Percentiles rank a stretch among this genome's conserved stretches.
These are phyloP conservation scores for Westerdykella ornata DNA, from an alignment of 2,329 filamentous ascomycete genomes.

Conservation along the genomic window DNA sequence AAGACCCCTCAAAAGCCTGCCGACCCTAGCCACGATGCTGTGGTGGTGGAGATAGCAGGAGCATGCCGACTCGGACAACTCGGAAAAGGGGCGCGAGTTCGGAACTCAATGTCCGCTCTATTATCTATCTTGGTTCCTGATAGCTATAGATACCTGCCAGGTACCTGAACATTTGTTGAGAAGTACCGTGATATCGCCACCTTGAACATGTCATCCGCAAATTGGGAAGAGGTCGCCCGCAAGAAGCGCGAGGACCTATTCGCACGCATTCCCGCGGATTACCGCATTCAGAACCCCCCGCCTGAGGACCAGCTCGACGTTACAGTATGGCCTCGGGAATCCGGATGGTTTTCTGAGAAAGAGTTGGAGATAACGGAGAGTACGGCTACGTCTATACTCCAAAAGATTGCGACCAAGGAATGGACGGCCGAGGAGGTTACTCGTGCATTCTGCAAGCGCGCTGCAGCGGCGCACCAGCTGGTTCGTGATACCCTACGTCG, in stretches of 20 bases:
- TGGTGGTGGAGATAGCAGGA: too few species aligned
- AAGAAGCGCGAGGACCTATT: constrained; percentile 41
- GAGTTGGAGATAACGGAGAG: constrained; percentile 48
- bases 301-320: constrained; percentile 51
- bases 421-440: constrained; percentile 50
- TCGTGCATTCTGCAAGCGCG: constrained; percentile 49
- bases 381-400: constrained; percentile 37
- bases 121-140: not conserved
- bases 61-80: too few species aligned
- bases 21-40: not conserved
- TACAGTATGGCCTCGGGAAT: constrained; percentile 48
- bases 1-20: not conserved
- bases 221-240: constrained; percentile 43
- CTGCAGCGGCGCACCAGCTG: constrained; percentile 51
- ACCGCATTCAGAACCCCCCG: constrained; percentile 51
- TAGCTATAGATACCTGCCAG: too few species aligned
- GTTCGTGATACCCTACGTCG: constrained; percentile 24
- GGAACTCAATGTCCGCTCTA: not conserved
- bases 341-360: constrained; percentile 53
- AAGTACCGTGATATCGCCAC: not conserved
- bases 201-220: constrained; percentile 2
- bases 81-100: too few species aligned
- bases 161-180: too few species aligned
- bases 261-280: constrained; percentile 52
- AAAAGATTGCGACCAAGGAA: constrained; percentile 37